These are phyloP conservation scores for Magnaporthiopsis incrustans DNA, from an alignment of 2,329 filamentous ascomycete genomes.

Conservation along the genomic window DNA sequence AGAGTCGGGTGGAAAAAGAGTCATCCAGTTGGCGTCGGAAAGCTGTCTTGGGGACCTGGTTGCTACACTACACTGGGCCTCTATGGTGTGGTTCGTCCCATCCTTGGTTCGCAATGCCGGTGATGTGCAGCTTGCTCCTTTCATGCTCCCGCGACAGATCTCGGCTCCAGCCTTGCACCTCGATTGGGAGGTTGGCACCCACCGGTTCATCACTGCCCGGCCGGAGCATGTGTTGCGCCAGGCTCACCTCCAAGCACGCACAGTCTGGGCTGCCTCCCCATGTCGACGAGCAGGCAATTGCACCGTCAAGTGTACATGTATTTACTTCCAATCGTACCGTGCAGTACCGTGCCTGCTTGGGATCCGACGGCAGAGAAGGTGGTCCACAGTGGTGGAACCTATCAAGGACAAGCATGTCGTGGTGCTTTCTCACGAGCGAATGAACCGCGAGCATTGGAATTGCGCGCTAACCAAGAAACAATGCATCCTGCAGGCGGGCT, in stretches of 20 bases:
- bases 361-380: no score
- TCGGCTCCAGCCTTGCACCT: neutral
- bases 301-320: no score
- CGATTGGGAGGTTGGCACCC: neutral
- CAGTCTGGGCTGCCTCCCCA: neutral
- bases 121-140: constrained; percentile 1
- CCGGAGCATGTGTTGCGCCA: neutral
- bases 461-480: no score
- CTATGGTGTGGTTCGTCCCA: neutral
- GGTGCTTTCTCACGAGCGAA: neutral
- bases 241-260: neutral
- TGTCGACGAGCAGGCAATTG: neutral
- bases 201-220: neutral
- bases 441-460: no score
- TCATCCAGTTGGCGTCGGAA: neutral
- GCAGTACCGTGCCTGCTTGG: no score
- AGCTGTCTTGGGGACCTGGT: neutral
- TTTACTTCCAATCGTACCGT: no score
- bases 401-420: neutral
- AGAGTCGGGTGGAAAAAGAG: neutral
- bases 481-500: no score
- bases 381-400: no score
- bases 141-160: constrained; percentile 1
- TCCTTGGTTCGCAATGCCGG: neutral
- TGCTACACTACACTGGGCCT: neutral